A percentile compares a stretch with the other conserved stretches of the same genome.
phyloP scores from a whole-genome alignment of 2,329 filamentous ascomycete genomes.

The Sporothrix humicola region DNA sequence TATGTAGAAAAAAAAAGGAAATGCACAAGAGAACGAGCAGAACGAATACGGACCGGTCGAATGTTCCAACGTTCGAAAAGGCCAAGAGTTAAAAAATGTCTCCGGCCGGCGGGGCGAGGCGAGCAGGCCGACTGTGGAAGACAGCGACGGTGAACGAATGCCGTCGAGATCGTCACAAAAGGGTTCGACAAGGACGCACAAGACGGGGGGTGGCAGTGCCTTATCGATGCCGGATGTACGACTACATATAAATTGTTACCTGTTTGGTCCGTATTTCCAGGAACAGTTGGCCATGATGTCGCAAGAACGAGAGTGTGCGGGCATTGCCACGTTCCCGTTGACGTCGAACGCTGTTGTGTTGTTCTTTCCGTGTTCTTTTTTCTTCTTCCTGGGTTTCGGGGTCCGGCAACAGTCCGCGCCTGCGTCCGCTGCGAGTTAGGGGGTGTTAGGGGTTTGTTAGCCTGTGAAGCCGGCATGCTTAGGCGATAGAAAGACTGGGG shows the following conservation, averaged over 20 bases:
- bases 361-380: neutral
- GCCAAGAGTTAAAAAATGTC: neutral
- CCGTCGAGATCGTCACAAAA: neutral
- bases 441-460: neutral
- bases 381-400: neutral
- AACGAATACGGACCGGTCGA: slow-evolving; percentile 4
- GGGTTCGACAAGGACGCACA: neutral
- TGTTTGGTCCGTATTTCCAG: neutral
- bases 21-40: neutral
- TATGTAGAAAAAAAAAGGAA: too few species aligned
- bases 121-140: neutral
- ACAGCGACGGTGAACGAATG: neutral
- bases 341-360: neutral
- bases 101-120: neutral
- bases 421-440: neutral
- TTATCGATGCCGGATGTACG: neutral
- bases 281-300: neutral
- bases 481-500: neutral
- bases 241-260: too few species aligned
- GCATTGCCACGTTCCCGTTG: neutral
- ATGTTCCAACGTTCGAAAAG: neutral
- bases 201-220: slow-evolving; percentile 6
- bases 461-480: neutral
- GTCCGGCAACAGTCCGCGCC: slow-evolving; percentile 14
- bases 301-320: neutral